Evolutionary conservation across 1,284 basidiomycete genomes (phyloP).

Genomic region (Irpex sp.): DNA sequence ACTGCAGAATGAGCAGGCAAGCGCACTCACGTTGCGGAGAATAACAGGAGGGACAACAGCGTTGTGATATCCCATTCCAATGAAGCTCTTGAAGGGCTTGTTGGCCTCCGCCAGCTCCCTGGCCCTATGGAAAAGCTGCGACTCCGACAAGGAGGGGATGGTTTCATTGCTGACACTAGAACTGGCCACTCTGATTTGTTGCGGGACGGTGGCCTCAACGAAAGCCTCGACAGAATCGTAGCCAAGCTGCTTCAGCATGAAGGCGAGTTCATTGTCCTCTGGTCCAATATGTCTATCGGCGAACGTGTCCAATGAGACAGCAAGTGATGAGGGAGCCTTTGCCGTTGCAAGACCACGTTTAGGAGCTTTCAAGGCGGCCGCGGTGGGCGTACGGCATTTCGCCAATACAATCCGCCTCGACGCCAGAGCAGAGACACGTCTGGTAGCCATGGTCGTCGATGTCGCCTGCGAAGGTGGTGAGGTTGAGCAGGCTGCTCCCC

Average conservation of each 20-base stretch:
- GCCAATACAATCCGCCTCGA: slow-evolving; percentile 15
- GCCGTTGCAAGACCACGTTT: slow-evolving; percentile 52
- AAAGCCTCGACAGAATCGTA: slow-evolving; percentile 88
- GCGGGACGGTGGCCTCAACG: slow-evolving; percentile 76
- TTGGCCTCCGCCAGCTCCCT: slow-evolving; percentile 78
- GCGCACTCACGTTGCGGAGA: slow-evolving; percentile 74
- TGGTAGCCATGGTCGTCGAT: slow-evolving; percentile 43
- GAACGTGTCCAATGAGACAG: slow-evolving; percentile 86
- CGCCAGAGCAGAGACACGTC: slow-evolving; percentile 37
- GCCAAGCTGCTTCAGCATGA: slow-evolving; percentile 81
- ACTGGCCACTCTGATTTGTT: slow-evolving; percentile 69
- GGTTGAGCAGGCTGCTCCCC: neutral
- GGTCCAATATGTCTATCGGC: slow-evolving; percentile 88
- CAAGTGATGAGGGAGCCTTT: slow-evolving; percentile 55
- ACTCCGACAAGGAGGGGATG: slow-evolving; percentile 81
- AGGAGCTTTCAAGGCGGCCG: neutral
- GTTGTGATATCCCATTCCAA: slow-evolving; percentile 97
- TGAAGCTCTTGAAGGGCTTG: slow-evolving; percentile 86
- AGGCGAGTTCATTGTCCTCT: slow-evolving; percentile 66
- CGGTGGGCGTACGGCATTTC: slow-evolving; percentile 1
- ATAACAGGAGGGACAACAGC: slow-evolving; percentile 93
- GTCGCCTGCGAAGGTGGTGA: slow-evolving; percentile 20
- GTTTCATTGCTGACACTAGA: slow-evolving; percentile 61
- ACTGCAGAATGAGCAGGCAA: neutral
- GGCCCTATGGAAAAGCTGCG: slow-evolving; percentile 77